phyloP scores from a whole-genome alignment of 2,329 filamentous ascomycete genomes.

The Fusarium fracticaudum region DNA sequence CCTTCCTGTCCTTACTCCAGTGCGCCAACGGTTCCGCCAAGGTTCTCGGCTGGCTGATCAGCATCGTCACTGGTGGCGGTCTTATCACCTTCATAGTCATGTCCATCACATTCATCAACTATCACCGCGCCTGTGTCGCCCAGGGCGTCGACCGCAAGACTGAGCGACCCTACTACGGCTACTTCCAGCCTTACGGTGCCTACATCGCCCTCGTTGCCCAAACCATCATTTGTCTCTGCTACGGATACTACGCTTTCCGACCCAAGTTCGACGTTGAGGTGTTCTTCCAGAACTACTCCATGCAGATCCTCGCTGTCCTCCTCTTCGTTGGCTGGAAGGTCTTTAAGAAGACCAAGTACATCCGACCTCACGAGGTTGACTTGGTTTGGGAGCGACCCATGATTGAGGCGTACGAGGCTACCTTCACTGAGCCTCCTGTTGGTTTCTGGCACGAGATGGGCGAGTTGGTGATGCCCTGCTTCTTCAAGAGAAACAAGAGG shows the following conservation, averaged over 20 bases:
- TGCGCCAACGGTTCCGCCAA: slow-evolving; percentile 57
- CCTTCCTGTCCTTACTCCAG: slow-evolving; percentile 61
- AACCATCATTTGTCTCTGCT: slow-evolving; percentile 55
- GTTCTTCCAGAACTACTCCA: slow-evolving; percentile 64
- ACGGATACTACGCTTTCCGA: slow-evolving; percentile 63
- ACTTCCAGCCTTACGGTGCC: slow-evolving; percentile 47
- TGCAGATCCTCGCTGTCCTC: slow-evolving; percentile 63
- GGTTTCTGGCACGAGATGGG: slow-evolving; percentile 64
- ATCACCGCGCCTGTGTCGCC: slow-evolving; percentile 61
- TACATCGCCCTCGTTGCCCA: slow-evolving; percentile 55
- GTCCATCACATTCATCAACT: slow-evolving; percentile 56
- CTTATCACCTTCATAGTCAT: slow-evolving; percentile 70
- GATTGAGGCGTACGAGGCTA: slow-evolving; percentile 66
- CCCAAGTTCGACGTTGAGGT: slow-evolving; percentile 56
- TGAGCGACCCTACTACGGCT: slow-evolving; percentile 67
- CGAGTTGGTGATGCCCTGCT: slow-evolving; percentile 52
- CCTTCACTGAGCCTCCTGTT: slow-evolving; percentile 58
- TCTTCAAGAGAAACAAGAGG: slow-evolving; percentile 44
- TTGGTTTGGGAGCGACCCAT: slow-evolving; percentile 66
- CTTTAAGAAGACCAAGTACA: slow-evolving; percentile 64
- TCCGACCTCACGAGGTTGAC: slow-evolving; percentile 64
- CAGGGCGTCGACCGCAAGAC: slow-evolving; percentile 60
- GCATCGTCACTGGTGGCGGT: slow-evolving; percentile 63
- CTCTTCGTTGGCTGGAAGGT: slow-evolving; percentile 70
- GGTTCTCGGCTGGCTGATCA: slow-evolving; percentile 63